Evolutionary conservation across 352 stramenopile genomes (phyloP).

Genomic region (Globisporangium perplexum): DNA sequence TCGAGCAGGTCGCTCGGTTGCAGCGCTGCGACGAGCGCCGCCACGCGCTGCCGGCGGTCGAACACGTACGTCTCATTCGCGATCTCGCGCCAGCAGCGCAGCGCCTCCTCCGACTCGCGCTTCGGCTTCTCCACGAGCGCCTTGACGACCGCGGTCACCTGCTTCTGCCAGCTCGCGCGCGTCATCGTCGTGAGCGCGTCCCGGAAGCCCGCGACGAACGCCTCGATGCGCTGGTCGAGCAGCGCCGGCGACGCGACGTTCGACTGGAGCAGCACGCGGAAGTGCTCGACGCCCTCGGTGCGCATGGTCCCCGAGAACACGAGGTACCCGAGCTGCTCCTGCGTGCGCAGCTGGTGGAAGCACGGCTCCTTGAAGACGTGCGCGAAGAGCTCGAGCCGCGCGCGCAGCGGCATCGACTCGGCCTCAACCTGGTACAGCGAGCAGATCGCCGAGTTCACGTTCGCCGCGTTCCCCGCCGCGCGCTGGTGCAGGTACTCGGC

Average conservation of each 20-base stretch:
- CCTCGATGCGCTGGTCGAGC: constrained; percentile 65
- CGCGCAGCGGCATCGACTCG: constrained; percentile 35
- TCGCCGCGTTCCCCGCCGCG: constrained; percentile 54
- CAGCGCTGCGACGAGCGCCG: constrained; percentile 37
- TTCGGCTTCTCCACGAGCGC: constrained; percentile 66
- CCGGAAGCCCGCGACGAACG: constrained; percentile 44
- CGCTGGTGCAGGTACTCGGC: constrained; percentile 49
- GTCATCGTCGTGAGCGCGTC: constrained; percentile 23
- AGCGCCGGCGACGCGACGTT: constrained; percentile 56
- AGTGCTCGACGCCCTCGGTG: constrained; percentile 44
- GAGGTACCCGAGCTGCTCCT: constrained; percentile 67
- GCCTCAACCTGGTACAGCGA: constrained; percentile 41
- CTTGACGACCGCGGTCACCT: constrained; percentile 61
- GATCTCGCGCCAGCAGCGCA: constrained; percentile 54
- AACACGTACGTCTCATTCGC: constrained; percentile 68
- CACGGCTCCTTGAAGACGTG: constrained; percentile 53
- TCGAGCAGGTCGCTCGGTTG: constrained; percentile 44
- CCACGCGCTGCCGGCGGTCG: constrained; percentile 41
- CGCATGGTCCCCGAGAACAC: constrained; percentile 52
- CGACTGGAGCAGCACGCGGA: constrained; percentile 75
- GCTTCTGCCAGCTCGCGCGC: constrained; percentile 31
- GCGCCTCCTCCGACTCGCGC: constrained; percentile 48
- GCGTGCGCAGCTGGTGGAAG: constrained; percentile 57
- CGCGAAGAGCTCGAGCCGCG: constrained; percentile 42
- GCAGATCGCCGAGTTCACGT: constrained; percentile 51